Percentiles rank a stretch among this genome's conserved stretches.
Evolutionary conservation across 345 rosid species (phyloP).

Genomic region (Cardiospermum halicacabum): DNA sequence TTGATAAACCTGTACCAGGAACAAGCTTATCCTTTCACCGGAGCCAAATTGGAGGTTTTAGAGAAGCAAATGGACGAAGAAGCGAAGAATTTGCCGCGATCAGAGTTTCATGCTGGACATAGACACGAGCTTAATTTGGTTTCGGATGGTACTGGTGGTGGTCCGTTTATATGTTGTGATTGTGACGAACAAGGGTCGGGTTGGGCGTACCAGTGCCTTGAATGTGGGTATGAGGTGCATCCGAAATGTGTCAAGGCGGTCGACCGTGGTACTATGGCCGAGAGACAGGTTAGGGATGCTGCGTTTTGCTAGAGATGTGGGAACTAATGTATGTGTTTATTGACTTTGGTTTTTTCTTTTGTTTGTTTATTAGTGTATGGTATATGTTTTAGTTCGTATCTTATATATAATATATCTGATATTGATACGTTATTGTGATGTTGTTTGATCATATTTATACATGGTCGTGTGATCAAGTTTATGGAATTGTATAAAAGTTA

Average conservation of each 20-base stretch:
- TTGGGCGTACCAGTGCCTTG: conserved; percentile 66
- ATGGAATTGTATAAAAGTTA: too few relatives aligned
- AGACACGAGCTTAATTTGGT: conserved; percentile 51
- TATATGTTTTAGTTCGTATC: neutral
- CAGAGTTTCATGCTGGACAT: conserved; percentile 42
- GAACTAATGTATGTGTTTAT: neutral
- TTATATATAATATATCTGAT: neutral
- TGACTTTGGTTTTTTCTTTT: neutral
- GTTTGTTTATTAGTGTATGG: neutral
- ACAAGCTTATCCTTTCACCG: conserved; percentile 53
- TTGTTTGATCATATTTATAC: too few relatives aligned
- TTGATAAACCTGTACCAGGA: conserved; percentile 46
- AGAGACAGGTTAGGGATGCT: neutral
- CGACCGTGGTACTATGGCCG: conserved; percentile 1
- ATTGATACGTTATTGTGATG: neutral
- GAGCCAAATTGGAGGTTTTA: conserved; percentile 29
- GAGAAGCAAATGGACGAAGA: conserved; percentile 49
- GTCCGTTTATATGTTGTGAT: conserved; percentile 57
- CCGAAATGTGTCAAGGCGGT: conserved; percentile 43
- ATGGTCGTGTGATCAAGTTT: neutral
- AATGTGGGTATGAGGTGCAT: conserved; percentile 71
- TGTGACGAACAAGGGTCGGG: conserved; percentile 61
- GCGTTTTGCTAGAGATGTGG: neutral
- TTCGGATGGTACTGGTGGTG: conserved; percentile 51
- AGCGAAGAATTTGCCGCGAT: conserved; percentile 38